Base-by-base conservation (phyloP, 306 rosid species). In the Hippophae gyantsensis region DNA sequence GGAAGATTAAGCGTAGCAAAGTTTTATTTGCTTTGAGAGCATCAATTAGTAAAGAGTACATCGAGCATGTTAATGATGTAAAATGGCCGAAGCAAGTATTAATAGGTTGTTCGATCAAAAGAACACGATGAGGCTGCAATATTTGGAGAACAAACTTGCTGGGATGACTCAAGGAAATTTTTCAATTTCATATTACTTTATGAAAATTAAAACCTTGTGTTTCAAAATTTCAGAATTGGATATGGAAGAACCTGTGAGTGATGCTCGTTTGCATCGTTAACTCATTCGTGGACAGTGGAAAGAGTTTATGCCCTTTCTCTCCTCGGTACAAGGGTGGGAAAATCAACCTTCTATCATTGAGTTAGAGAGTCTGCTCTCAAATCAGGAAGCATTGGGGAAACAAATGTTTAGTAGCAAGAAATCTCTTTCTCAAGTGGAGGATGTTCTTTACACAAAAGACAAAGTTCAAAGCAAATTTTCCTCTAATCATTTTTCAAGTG, bases 361-460 rank as follows among this genome's bases (percentile, higher is more conserved):
- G 8, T 6, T 68, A 5, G 60, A 67, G 10, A 68, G 44, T 52
- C 11, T 43, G 0, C 64, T 51, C 27, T 57, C 65, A 6, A 71
- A 71, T 9, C 57, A 56, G 11, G 56, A 71, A n/a, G 56, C 61
- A 11, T 58, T 71, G 57, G 23, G 40, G 3, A 68, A 51, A 5
- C 54, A 68, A 59, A 68, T 71, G 61, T 18, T 18, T 18, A 18
- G 23, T 18, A 18, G 26, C 7, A 3, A 50, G 42, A 13, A 38
- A 48, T 6, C 6, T 23, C 11, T 10, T 48, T 13, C 2, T 38
- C 6, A 49, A 32, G 5, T 18, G 13, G 57, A 50, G 8, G 11
- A 12, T 49, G 63, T 69, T 69, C 12, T 69, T 4, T 23, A 60
- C 2, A 18, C 43, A 23, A 48, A 25, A 40, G 63, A 38, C 9